Conservation (phyloP, 2,329 filamentous ascomycete genomes). For the Hysterium pulicare region DNA sequence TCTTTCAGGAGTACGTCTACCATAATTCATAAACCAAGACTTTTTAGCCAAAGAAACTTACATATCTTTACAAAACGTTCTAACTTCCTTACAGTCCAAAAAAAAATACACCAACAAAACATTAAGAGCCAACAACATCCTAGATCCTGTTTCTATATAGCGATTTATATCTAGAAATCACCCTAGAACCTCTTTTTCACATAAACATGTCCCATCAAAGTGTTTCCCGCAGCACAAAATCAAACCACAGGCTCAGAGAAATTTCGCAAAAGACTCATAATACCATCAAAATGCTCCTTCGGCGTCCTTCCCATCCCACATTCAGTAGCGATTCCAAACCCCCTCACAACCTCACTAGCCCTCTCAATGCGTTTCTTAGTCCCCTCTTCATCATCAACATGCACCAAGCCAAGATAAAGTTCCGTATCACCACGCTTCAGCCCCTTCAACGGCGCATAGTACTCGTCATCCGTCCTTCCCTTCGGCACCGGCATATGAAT, state of each 20-base stretch:
- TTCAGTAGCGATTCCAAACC: conserved; percentile 43
- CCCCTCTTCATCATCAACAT: conserved; percentile 38
- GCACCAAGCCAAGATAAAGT: conserved; percentile 42
- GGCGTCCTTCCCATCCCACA: conserved; percentile 41
- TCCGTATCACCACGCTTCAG: conserved; percentile 32
- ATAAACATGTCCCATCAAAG: too few relatives aligned
- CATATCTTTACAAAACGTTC: too few relatives aligned
- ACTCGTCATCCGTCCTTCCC: conserved; percentile 34
- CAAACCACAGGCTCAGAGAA: conserved; percentile 4
- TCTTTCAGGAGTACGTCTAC: too few relatives aligned
- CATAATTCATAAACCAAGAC: too few relatives aligned
- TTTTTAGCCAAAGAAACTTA: too few relatives aligned
- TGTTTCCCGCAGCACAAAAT: too few relatives aligned
- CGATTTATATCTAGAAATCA: too few relatives aligned
- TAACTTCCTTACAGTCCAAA: too few relatives aligned
- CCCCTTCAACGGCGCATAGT: conserved; percentile 38
- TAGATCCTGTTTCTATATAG: too few relatives aligned
- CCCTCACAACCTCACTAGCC: conserved; percentile 26
- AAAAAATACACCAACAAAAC: too few relatives aligned
- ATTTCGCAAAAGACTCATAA: conserved; percentile 15
- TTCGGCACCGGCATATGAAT: conserved; percentile 47
- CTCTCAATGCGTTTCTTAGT: conserved; percentile 37
- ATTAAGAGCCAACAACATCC: too few relatives aligned
- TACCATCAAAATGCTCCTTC: conserved; percentile 23
- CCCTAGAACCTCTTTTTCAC: too few relatives aligned